A percentile compares a stretch with the other conserved stretches of the same genome.
These are phyloP conservation scores for Rhododendron ferrugineum DNA, from an alignment of 148 eudicot species.

Conservation along the genomic window DNA sequence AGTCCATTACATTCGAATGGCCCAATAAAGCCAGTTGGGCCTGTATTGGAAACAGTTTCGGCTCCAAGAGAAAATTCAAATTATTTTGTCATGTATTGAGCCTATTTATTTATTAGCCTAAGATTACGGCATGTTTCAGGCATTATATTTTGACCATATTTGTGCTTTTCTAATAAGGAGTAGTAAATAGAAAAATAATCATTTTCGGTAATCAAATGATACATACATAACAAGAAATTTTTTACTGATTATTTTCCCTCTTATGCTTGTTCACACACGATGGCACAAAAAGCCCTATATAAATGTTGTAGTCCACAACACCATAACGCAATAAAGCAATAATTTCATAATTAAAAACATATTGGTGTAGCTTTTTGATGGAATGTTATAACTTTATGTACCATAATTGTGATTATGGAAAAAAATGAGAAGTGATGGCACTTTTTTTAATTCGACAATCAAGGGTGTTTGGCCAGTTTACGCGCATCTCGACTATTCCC, in stretches of 20 bases:
- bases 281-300: too few relatives aligned
- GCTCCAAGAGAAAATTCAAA: not conserved
- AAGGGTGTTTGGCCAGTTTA: too few relatives aligned
- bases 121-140: not conserved
- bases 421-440: too few relatives aligned
- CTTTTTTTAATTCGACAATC: too few relatives aligned
- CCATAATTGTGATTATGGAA: too few relatives aligned
- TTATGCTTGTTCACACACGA: not conserved
- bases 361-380: not conserved
- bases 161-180: not conserved
- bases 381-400: too few relatives aligned
- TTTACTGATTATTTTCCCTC: not conserved
- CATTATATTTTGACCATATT: not conserved
- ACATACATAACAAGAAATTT: not conserved
- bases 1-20: not conserved
- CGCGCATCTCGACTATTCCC: too few relatives aligned
- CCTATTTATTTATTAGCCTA: not conserved
- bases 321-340: too few relatives aligned
- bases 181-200: too few relatives aligned
- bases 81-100: not conserved
- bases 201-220: not conserved
- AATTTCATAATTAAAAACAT: not conserved
- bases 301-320: not conserved
- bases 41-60: not conserved
- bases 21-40: not conserved